These are phyloP conservation scores for Friedmanniomyces simplex DNA, from an alignment of 495 filamentous ascomycete genomes.

Conservation along the genomic window DNA sequence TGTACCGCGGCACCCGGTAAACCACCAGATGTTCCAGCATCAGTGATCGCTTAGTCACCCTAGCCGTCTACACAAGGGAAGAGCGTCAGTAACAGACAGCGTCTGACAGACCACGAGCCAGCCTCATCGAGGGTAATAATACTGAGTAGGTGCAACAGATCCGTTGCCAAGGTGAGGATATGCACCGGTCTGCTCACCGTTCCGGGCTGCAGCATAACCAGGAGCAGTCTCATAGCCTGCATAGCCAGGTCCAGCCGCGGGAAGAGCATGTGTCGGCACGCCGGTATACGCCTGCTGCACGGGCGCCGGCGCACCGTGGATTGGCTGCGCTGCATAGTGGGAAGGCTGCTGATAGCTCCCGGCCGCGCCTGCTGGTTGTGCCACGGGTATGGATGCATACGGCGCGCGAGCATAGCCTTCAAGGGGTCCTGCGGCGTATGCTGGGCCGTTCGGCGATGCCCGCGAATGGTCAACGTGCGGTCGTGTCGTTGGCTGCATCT, in stretches of 20 bases:
- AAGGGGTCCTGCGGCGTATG: too few species aligned
- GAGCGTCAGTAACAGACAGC: too few species aligned
- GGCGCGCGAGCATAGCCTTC: neutral
- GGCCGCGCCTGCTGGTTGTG: neutral
- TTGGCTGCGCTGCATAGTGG: neutral
- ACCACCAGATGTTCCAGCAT: too few species aligned
- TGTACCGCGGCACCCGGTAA: too few species aligned
- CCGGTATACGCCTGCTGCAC: constrained; percentile 6
- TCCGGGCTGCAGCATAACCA: neutral
- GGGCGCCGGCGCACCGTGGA: constrained; percentile 16
- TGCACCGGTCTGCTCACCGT: neutral
- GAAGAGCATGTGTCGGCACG: neutral
- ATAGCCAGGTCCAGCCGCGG: neutral
- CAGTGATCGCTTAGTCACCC: too few species aligned
- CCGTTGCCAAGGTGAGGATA: neutral
- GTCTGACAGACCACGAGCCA: too few species aligned
- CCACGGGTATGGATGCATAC: neutral
- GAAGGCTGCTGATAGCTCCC: neutral
- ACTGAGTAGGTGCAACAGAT: too few species aligned
- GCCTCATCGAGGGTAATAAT: too few species aligned
- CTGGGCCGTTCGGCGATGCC: neutral
- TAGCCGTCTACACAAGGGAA: too few species aligned
- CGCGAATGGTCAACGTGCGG: neutral
- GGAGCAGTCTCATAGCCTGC: neutral
- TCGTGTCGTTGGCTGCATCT: neutral